Base-by-base conservation (phyloP, 1,284 basidiomycete species). In the Austroboletus sp. region DNA sequence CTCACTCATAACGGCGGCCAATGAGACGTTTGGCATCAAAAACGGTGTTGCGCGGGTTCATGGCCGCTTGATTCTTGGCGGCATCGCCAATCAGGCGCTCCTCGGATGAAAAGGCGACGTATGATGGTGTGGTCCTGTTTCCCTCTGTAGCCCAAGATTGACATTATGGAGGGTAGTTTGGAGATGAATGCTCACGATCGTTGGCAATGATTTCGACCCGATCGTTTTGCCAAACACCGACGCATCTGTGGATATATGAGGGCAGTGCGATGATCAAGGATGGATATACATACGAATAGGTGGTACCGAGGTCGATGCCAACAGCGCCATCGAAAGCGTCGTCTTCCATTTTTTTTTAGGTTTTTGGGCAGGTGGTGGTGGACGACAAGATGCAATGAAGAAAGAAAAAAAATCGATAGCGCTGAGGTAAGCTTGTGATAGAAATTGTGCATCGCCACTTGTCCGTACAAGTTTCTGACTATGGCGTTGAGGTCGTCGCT, bases 31-130 rank as follows among this genome's bases (percentile, higher is more conserved):
- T 94, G 54, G 90, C 91, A 68, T 95, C 91, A 70, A 95, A 95
- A 67, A 95, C 89, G 57, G 93, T 96, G 79, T 95, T 94, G 64
- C 77, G 78, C 54, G 91, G 90, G 79, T 93, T 94, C 90, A 93
- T 93, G 65, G 93, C 90, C 59, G 87, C 83, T 76, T 92, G 85
- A 74, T 98, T 98, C 79, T 98, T 98, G 57, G 94, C 95, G 60
- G 92, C 92, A 81, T 98, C 95, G 70, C 94, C 95, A 65, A 98
- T 98, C 69, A 98, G 76, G 78, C 95, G 93, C 80, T 98, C 95
- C 69, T 89, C 89, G 54, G 90, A 74, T 57, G 92, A 94, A 80
- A 98, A 98, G 60, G 95, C 92, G 71, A 98, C 95, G 74, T 98
- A 98, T 58, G 95, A 98, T 48, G 95, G 95, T 48, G 95, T 98